Conservation (phyloP, 2,329 filamentous ascomycete species). For the Lachnellula cervina region DNA sequence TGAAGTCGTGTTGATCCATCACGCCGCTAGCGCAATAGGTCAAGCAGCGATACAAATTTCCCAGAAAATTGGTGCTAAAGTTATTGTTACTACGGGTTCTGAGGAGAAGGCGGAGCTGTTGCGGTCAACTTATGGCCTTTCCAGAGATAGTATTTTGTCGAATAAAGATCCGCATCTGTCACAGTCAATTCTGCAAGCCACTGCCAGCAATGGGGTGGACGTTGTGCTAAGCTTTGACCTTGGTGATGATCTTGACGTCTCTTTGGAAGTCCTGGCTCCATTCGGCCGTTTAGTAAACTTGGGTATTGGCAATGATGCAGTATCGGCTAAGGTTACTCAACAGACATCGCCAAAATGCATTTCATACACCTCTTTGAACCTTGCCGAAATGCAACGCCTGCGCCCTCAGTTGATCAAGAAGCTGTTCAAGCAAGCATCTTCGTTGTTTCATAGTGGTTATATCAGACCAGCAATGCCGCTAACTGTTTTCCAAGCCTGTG, state of each 20-base stretch:
- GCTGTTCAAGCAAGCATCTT: not conserved
- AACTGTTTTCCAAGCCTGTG: constrained; percentile 1
- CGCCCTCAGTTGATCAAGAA: not conserved
- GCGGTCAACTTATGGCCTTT: constrained; percentile 30
- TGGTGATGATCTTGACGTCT: constrained; percentile 33
- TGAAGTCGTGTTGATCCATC: constrained; percentile 32
- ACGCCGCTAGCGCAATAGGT: constrained; percentile 30
- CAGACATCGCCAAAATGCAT: no score
- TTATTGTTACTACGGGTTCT: constrained; percentile 30
- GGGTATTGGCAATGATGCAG: constrained; percentile 32
- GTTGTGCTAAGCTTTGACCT: constrained; percentile 27
- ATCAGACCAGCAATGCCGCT: not conserved
- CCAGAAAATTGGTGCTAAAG: constrained; percentile 16
- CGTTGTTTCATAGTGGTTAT: not conserved
- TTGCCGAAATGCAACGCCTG: no score
- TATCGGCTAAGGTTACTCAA: no score
- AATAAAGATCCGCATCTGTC: not conserved
- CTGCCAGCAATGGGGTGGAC: constrained; percentile 22
- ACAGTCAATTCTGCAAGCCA: no score
- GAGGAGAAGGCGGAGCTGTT: constrained; percentile 29
- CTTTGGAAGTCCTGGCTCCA: constrained; percentile 38
- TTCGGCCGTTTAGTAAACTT: constrained; percentile 32
- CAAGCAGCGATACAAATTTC: constrained; percentile 31
- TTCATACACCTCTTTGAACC: no score
- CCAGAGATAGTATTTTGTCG: constrained; percentile 33